Conservation (phyloP, 345 rosid genomes). For the Anacardium occidentale region DNA sequence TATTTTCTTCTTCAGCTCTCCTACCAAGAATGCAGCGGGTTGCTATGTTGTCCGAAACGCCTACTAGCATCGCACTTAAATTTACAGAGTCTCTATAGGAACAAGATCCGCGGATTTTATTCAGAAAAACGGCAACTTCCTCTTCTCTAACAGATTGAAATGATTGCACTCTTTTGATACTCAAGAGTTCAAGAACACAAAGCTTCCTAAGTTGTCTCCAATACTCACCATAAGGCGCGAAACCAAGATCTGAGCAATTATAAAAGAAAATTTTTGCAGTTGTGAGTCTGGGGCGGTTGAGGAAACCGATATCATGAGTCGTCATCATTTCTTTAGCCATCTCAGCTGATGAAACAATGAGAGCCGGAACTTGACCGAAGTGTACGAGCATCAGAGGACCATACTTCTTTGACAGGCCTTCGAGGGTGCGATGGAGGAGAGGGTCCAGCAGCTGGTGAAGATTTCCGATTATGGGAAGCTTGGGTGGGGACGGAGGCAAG, state of each 20-base stretch:
- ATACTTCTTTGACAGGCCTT: slow-evolving; percentile 9
- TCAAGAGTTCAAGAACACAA: slow-evolving; percentile 22
- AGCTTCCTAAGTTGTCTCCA: slow-evolving; percentile 27
- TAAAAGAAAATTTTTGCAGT: slow-evolving; percentile 11
- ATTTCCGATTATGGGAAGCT: slow-evolving; percentile 28
- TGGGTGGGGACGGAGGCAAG: slow-evolving; percentile 26
- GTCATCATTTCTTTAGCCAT: slow-evolving; percentile 9
- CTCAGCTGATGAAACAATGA: slow-evolving; percentile 25
- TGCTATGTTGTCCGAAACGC: slow-evolving; percentile 14
- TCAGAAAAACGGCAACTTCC: slow-evolving; percentile 16
- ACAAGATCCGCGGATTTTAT: slow-evolving; percentile 7
- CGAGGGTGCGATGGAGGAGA: slow-evolving; percentile 15
- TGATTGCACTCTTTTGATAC: slow-evolving; percentile 20
- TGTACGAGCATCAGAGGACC: slow-evolving; percentile 25
- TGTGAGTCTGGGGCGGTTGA: background rate
- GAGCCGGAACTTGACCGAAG: slow-evolving; percentile 13
- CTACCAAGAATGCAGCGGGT: slow-evolving; percentile 24
- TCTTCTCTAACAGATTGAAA: slow-evolving; percentile 29
- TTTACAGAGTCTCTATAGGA: background rate
- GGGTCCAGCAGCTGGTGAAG: slow-evolving; percentile 20
- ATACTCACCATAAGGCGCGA: slow-evolving; percentile 26
- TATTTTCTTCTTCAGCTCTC: slow-evolving; percentile 20
- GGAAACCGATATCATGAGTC: slow-evolving; percentile 12
- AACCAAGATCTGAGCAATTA: slow-evolving; percentile 13
- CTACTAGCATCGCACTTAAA: slow-evolving; percentile 11